Evolutionary conservation across 495 filamentous ascomycete species (phyloP).

Genomic region (Daldinia caldariorum): DNA sequence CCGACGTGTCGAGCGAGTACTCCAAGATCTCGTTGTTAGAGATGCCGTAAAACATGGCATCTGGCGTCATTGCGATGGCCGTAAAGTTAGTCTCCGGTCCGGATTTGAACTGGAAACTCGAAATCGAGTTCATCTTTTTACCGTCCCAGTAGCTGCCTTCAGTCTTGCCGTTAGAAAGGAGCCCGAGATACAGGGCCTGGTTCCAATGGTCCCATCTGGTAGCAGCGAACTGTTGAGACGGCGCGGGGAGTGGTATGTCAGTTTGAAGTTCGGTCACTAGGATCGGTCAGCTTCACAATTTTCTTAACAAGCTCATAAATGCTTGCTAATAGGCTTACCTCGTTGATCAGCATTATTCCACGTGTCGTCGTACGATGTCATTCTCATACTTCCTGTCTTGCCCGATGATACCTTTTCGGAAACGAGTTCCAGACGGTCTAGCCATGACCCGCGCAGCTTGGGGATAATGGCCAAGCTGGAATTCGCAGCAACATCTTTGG

Average conservation of each 20-base stretch:
- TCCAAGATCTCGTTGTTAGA: constrained; percentile 36
- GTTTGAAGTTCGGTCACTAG: constrained; percentile 35
- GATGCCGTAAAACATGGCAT: constrained; percentile 44
- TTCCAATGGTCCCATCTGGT: constrained; percentile 38
- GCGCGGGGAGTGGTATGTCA: constrained; percentile 33
- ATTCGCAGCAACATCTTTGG: constrained; percentile 32
- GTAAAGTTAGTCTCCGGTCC: constrained; percentile 38
- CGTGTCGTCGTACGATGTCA: constrained; percentile 35
- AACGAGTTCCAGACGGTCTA: constrained; percentile 34
- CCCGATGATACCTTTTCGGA: constrained; percentile 26
- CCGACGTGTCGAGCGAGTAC: constrained; percentile 31
- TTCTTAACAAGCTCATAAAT: neutral
- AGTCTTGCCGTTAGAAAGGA: constrained; percentile 25
- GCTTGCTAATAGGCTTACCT: constrained; percentile 23
- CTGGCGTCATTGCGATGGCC: constrained; percentile 37
- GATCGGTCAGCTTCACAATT: constrained; percentile 14
- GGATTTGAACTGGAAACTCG: constrained; percentile 20
- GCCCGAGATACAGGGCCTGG: constrained; percentile 29
- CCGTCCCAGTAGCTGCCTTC: constrained; percentile 34
- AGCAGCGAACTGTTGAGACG: constrained; percentile 38
- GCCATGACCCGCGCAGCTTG: constrained; percentile 18
- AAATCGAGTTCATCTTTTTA: constrained; percentile 20
- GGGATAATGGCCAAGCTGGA: constrained; percentile 39
- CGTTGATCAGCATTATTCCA: constrained; percentile 30
- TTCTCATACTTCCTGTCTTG: constrained; percentile 32